Conservation (phyloP, 1,139 yeast species). For the Kurtzmaniella quercitrusa region DNA sequence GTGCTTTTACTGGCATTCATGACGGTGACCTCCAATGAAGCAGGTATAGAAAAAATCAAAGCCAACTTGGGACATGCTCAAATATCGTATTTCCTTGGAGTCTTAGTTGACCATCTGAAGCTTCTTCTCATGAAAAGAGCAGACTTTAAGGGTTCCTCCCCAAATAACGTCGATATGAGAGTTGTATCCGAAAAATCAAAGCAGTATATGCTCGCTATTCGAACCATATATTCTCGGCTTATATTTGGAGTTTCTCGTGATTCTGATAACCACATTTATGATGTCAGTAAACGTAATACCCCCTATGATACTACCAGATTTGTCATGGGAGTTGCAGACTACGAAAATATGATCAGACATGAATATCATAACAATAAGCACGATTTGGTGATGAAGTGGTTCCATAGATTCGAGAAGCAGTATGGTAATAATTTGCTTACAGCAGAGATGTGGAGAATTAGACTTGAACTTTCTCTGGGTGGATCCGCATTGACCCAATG, state of each 20-base stretch:
- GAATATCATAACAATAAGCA: conserved; percentile 33
- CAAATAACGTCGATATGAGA: conserved; percentile 6
- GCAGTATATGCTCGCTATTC: conserved; percentile 18
- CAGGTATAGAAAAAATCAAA: conserved; percentile 5
- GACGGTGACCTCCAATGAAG: conserved; percentile 13
- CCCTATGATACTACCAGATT: conserved; percentile 18
- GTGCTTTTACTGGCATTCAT: conserved; percentile 19
- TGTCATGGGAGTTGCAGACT: conserved; percentile 25
- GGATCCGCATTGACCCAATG: conserved; percentile 30
- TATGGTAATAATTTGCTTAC: conserved; percentile 13
- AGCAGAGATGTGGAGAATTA: conserved; percentile 31
- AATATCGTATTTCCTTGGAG: conserved; percentile 19
- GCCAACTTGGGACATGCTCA: conserved; percentile 6
- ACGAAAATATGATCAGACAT: conserved; percentile 34
- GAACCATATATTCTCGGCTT: conserved; percentile 26
- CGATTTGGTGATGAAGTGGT: conserved; percentile 42
- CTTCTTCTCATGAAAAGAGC: conserved; percentile 11
- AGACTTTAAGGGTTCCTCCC: conserved; percentile 1
- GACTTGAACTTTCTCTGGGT: conserved; percentile 30
- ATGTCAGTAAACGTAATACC: conserved; percentile 14
- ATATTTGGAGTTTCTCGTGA: conserved; percentile 15
- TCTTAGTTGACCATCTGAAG: conserved; percentile 22
- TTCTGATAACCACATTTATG: conserved; percentile 19
- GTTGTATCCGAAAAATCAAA: conserved; percentile 10
- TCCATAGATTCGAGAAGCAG: conserved; percentile 27